These are phyloP conservation scores for Phalaenopsis equestris DNA, from an alignment of 106 monocot species.

Conservation along the genomic window DNA sequence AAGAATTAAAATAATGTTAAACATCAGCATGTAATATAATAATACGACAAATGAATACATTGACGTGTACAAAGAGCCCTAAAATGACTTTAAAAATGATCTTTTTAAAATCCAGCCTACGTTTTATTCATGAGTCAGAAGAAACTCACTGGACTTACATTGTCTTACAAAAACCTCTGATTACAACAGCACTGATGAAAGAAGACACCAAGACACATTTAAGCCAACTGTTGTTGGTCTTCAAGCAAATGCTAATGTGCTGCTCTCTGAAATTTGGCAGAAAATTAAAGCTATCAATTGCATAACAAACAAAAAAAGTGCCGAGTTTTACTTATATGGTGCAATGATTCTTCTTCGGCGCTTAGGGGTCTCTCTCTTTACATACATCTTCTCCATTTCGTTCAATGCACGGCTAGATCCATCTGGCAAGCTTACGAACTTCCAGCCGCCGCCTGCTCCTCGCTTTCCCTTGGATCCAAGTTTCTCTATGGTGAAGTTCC, in stretches of 20 bases:
- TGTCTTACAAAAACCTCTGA: not conserved
- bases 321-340: slow-evolving; percentile 26
- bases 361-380: slow-evolving; percentile 73
- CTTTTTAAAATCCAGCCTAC: too few species aligned
- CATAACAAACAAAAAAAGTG: not conserved
- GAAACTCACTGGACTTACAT: not conserved
- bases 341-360: slow-evolving; percentile 54
- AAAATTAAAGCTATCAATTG: not conserved
- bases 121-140: too few species aligned
- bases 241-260: not conserved
- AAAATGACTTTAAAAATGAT: too few species aligned
- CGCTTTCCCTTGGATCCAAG: slow-evolving; percentile 57
- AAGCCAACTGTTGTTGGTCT: not conserved
- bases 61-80: too few species aligned
- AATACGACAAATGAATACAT: too few species aligned
- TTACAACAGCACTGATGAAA: not conserved
- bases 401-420: slow-evolving; percentile 68
- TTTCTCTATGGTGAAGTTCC: slow-evolving; percentile 89
- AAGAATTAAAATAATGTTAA: not conserved
- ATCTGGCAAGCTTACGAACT: slow-evolving; percentile 76
- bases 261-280: not conserved
- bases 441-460: slow-evolving; percentile 55
- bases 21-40: not conserved
- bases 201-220: not conserved
- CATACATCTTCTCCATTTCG: slow-evolving; percentile 84